These are phyloP conservation scores for Aureobasidium melanogenum DNA, from an alignment of 2,329 filamentous ascomycete genomes.

Conservation along the genomic window DNA sequence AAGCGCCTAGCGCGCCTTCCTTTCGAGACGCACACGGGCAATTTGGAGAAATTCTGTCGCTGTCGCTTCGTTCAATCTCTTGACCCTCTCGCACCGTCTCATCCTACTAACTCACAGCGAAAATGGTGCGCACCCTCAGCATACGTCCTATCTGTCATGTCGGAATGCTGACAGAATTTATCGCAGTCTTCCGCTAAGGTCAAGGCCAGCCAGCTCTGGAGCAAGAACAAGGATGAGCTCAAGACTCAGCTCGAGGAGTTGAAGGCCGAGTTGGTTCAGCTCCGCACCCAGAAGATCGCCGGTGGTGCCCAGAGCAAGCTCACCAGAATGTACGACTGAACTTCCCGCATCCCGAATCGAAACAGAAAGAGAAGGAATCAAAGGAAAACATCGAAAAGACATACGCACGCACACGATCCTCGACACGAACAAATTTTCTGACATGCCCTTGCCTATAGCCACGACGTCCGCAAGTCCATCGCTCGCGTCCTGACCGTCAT, in stretches of 20 bases:
- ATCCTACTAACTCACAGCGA: conserved; percentile 15
- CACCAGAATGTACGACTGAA: conserved; percentile 77
- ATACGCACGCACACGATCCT: conserved; percentile 6
- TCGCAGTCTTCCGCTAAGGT: conserved; percentile 60
- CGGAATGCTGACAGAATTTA: conserved; percentile 17
- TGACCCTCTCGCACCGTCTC: neutral
- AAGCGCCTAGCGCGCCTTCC: too few species aligned
- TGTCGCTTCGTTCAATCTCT: too few species aligned
- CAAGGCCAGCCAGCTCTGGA: conserved; percentile 95
- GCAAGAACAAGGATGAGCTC: conserved; percentile 98
- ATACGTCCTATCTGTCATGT: conserved; percentile 9
- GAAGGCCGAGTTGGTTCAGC: conserved; percentile 91
- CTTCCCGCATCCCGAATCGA: neutral
- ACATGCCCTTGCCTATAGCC: conserved; percentile 46
- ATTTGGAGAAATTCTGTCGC: too few species aligned
- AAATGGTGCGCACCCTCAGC: conserved; percentile 22
- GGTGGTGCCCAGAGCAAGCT: conserved; percentile 89
- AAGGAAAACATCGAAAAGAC: conserved; percentile 5
- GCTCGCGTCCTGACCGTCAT: conserved; percentile 98
- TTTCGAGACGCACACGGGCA: too few species aligned
- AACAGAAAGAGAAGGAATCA: conserved; percentile 6
- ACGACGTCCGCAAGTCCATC: conserved; percentile 99
- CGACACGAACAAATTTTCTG: neutral
- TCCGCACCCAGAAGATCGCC: conserved; percentile 97
- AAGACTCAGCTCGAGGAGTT: conserved; percentile 89